These are phyloP conservation scores for Plasmopara halstedii DNA, from an alignment of 352 stramenopile species.

Conservation along the genomic window DNA sequence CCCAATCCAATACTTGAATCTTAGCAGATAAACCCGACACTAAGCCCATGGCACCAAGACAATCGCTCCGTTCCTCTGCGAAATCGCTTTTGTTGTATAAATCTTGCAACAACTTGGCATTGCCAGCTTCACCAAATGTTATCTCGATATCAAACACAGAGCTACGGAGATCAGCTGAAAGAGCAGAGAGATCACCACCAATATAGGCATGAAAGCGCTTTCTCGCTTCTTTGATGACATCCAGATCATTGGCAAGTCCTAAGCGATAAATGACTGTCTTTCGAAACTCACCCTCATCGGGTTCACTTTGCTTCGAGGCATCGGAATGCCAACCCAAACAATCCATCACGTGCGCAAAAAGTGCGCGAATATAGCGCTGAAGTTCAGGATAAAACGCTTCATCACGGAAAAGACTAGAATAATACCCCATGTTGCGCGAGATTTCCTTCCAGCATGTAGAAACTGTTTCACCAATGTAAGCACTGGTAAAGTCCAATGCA, in stretches of 20 bases:
- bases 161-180: slow-evolving; percentile 51
- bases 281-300: slow-evolving; percentile 58
- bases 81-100: slow-evolving; percentile 61
- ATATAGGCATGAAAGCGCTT: slow-evolving; percentile 51
- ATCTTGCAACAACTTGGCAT: slow-evolving; percentile 49
- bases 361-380: slow-evolving; percentile 41
- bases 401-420: slow-evolving; percentile 41
- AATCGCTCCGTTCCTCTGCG: slow-evolving; percentile 59
- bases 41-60: slow-evolving; percentile 42
- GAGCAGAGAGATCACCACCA: slow-evolving; percentile 26
- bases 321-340: slow-evolving; percentile 45
- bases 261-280: slow-evolving; percentile 48
- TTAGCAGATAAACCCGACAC: slow-evolving; percentile 35
- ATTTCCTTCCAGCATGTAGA: slow-evolving; percentile 68
- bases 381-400: slow-evolving; percentile 48
- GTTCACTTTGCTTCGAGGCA: slow-evolving; percentile 11
- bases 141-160: slow-evolving; percentile 51
- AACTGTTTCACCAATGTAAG: slow-evolving; percentile 50
- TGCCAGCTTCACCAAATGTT: slow-evolving; percentile 25
- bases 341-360: slow-evolving; percentile 50
- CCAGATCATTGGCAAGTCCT: slow-evolving; percentile 38
- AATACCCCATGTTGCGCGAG: slow-evolving; percentile 40
- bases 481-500: slow-evolving; percentile 51
- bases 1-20: slow-evolving; percentile 67
- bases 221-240: slow-evolving; percentile 44